A percentile compares a stretch with the other conserved stretches of the same genome.
Conservation (phyloP, 441 rosid genomes). For the Gossypium gossypioides region DNA sequence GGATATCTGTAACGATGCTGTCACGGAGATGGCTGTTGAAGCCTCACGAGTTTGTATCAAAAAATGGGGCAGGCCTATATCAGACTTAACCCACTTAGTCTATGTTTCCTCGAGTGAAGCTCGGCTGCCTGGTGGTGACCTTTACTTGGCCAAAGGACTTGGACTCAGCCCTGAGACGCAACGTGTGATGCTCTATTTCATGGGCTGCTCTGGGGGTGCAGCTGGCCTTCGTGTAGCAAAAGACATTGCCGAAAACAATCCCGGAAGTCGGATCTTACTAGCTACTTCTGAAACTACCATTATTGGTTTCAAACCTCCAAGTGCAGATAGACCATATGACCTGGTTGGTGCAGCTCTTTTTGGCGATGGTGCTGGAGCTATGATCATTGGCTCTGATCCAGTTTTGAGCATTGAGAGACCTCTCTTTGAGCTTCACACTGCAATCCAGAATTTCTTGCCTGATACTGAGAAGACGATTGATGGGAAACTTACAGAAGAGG, state of each 20-base stretch:
- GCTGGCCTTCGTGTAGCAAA: conserved; percentile 87
- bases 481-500: conserved; percentile 76
- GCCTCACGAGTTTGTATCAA: conserved; percentile 70
- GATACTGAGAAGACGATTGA: conserved; percentile 69
- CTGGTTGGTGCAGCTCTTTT: conserved; percentile 89
- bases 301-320: conserved; percentile 88
- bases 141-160: conserved; percentile 67
- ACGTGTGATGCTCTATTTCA: conserved; percentile 73
- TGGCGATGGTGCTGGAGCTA: conserved; percentile 90
- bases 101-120: conserved; percentile 90
- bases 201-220: conserved; percentile 92
- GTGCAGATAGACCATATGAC: conserved; percentile 72
- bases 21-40: conserved; percentile 79
- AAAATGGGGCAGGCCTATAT: conserved; percentile 71
- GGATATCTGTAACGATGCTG: conserved; percentile 72
- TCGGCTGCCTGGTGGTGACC: conserved; percentile 85
- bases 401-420: conserved; percentile 43
- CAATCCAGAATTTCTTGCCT: conserved; percentile 77
- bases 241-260: conserved; percentile 89
- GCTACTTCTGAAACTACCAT: conserved; percentile 90
- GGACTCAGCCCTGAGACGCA: conserved; percentile 68
- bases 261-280: conserved; percentile 72
- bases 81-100: conserved; percentile 80
- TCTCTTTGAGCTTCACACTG: conserved; percentile 79
- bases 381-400: conserved; percentile 74